A percentile compares a stretch with the other conserved stretches of the same genome.
phyloP scores from a whole-genome alignment of 2,329 filamentous ascomycete genomes.

The Dendryphion nanum region DNA sequence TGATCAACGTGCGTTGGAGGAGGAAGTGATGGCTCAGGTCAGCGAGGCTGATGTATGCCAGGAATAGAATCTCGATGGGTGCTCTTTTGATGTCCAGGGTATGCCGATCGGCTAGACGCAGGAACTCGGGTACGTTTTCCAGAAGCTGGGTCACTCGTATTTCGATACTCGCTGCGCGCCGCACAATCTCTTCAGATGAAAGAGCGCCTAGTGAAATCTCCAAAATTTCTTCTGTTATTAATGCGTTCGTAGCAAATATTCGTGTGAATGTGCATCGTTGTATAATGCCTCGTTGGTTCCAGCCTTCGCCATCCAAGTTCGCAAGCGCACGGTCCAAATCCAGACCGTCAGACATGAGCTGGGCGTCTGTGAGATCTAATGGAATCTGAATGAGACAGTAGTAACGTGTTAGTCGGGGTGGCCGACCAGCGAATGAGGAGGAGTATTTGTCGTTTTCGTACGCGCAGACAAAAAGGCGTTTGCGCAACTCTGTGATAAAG shows the following conservation, averaged over 20 bases:
- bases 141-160: constrained; percentile 15
- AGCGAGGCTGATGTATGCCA: constrained; percentile 47
- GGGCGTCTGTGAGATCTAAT: constrained; percentile 53
- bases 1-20: constrained; percentile 56
- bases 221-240: constrained; percentile 58
- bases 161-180: constrained; percentile 35
- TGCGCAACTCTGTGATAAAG: constrained; percentile 37
- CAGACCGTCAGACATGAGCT: constrained; percentile 46
- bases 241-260: constrained; percentile 48
- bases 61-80: constrained; percentile 45
- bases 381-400: constrained; percentile 56
- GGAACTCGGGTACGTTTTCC: constrained; percentile 25
- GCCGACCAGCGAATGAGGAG: constrained; percentile 55
- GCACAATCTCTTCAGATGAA: constrained; percentile 35
- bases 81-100: constrained; percentile 17
- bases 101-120: constrained; percentile 19
- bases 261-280: constrained; percentile 48
- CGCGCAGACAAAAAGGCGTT: constrained; percentile 28
- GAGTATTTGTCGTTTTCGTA: constrained; percentile 50
- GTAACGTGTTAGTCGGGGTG: constrained; percentile 52
- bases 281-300: constrained; percentile 49
- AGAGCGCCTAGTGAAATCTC: constrained; percentile 52
- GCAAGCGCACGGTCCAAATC: constrained; percentile 41
- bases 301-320: constrained; percentile 50
- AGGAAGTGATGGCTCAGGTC: constrained; percentile 60